phyloP scores from a whole-genome alignment of 768 basidiomycete species.

The Tulasnella calospora region DNA sequence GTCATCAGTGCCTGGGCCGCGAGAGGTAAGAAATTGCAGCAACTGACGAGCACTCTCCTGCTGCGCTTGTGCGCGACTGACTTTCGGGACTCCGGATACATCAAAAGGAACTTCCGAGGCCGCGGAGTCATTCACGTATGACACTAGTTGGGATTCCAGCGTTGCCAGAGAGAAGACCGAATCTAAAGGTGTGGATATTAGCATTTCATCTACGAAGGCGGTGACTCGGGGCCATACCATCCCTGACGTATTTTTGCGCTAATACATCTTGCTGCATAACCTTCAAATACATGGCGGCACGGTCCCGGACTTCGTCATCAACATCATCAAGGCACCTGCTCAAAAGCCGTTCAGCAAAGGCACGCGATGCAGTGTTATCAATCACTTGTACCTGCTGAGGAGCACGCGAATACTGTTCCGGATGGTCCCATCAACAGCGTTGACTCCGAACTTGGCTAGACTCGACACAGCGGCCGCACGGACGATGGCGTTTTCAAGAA shows the following conservation, averaged over 20 bases:
- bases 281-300: conserved; percentile 90
- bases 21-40: not conserved
- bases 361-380: not conserved
- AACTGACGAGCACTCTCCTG: conserved; percentile 79
- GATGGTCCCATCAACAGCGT: conserved; percentile 68
- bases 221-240: conserved; percentile 56
- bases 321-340: conserved; percentile 91
- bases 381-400: conserved; percentile 59
- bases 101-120: conserved; percentile 77
- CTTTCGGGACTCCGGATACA: conserved; percentile 77
- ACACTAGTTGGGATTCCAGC: conserved; percentile 85
- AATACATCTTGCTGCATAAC: conserved; percentile 73
- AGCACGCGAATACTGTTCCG: conserved; percentile 85
- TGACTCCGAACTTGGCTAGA: conserved; percentile 94
- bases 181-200: conserved; percentile 50
- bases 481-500: conserved; percentile 96
- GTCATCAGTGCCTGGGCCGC: not conserved
- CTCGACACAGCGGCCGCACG: conserved; percentile 93
- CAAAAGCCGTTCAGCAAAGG: conserved; percentile 23
- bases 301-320: conserved; percentile 97
- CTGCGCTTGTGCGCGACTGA: conserved; percentile 87
- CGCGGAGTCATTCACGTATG: conserved; percentile 80
- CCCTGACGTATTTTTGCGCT: conserved; percentile 83
- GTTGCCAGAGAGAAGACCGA: conserved; percentile 88
- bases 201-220: not conserved